These are phyloP conservation scores for Cadophora luteo-olivacea DNA, from an alignment of 2,329 filamentous ascomycete genomes.

Conservation along the genomic window DNA sequence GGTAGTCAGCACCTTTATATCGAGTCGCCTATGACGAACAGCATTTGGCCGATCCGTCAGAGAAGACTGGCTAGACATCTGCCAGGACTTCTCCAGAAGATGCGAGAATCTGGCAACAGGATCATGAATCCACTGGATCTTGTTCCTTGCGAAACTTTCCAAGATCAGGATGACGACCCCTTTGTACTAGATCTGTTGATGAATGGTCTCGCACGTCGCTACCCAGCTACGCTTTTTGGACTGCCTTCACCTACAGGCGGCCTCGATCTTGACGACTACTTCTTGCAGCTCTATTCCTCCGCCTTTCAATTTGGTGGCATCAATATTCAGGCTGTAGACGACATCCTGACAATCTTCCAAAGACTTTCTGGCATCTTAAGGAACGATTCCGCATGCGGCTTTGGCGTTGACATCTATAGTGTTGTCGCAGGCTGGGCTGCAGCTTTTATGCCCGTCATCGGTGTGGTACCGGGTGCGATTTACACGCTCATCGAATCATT, in stretches of 20 bases:
- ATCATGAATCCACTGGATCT: background rate
- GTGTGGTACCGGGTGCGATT: background rate
- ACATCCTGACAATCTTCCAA: background rate
- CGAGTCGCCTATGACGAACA: conserved; percentile 2
- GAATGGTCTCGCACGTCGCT: background rate
- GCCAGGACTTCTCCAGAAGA: conserved; percentile 8
- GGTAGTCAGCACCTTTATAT: background rate
- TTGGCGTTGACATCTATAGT: background rate
- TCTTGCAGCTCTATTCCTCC: background rate
- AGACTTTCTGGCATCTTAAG: background rate
- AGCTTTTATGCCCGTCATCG: background rate
- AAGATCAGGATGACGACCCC: background rate
- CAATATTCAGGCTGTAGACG: no score
- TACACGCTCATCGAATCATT: background rate
- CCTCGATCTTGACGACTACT: background rate
- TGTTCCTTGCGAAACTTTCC: background rate
- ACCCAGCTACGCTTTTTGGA: background rate
- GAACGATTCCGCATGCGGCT: background rate
- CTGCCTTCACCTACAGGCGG: background rate
- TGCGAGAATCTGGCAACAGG: conserved; percentile 2
- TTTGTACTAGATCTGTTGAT: background rate
- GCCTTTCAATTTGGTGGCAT: background rate
- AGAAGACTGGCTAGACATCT: background rate
- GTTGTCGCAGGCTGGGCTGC: background rate
- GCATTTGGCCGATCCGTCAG: conserved; percentile 8